Evolutionary conservation across 1,284 basidiomycete species (phyloP).

Genomic region (Microbotryum lychnidis-dioicae): DNA sequence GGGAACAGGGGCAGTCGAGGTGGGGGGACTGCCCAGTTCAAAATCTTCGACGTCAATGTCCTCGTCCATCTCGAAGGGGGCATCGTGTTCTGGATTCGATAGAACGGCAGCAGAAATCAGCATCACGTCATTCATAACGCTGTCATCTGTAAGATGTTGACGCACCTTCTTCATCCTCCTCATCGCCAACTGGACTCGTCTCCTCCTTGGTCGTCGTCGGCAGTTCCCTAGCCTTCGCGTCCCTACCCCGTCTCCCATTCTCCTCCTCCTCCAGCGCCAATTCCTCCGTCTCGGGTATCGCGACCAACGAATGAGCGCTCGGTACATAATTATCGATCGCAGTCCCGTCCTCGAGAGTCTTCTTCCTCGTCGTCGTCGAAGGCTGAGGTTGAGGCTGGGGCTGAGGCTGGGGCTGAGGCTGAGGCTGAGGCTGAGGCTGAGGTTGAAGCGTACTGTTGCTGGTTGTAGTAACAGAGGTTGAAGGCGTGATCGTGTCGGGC

Average conservation of each 20-base stretch:
- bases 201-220: background rate
- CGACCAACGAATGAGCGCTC: constrained; percentile 11
- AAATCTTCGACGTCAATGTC: constrained; percentile 22
- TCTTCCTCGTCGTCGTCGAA: background rate
- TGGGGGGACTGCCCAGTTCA: background rate
- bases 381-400: background rate
- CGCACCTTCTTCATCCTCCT: too few relatives aligned
- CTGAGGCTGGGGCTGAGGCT: background rate
- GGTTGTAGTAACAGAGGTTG: background rate
- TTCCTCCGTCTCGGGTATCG: constrained; percentile 27
- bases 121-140: too few relatives aligned
- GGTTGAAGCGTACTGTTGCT: background rate
- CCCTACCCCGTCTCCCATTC: background rate
- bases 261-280: constrained; percentile 2
- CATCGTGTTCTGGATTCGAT: constrained; percentile 5
- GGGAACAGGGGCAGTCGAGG: background rate
- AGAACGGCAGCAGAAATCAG: background rate
- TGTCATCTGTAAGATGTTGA: too few relatives aligned
- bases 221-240: background rate
- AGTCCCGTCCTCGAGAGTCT: background rate
- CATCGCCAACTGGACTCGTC: background rate
- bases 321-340: constrained; percentile 13
- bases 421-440: background rate
- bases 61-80: constrained; percentile 34
- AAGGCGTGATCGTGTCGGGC: background rate